phyloP scores from a whole-genome alignment of 1,284 basidiomycete species.

The Heterobasidion parviporum region DNA sequence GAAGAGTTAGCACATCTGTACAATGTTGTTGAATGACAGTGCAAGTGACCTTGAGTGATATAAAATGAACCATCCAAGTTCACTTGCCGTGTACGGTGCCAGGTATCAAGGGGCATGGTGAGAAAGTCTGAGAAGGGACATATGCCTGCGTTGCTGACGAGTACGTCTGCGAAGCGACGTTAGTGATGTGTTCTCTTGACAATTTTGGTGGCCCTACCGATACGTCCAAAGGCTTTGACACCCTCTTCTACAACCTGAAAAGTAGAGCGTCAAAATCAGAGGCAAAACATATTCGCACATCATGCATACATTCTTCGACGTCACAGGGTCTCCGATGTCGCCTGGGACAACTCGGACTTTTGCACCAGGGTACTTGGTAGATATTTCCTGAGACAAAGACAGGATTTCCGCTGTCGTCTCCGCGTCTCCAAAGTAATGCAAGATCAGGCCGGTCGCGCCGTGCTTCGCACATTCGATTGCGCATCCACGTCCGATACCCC shows the following conservation, averaged over 20 bases:
- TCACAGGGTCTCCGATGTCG: conserved; percentile 59
- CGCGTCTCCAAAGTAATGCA: conserved; percentile 65
- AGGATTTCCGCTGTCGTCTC: conserved; percentile 46
- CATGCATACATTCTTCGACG: conserved; percentile 44
- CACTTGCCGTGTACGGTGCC: conserved; percentile 65
- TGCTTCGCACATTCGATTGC: conserved; percentile 57
- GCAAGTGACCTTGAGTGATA: conserved; percentile 50
- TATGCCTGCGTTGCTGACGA: conserved; percentile 72
- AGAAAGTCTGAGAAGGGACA: conserved; percentile 78
- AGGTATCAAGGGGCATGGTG: conserved; percentile 63
- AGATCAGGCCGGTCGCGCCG: conserved; percentile 57
- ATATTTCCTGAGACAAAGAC: conserved; percentile 37
- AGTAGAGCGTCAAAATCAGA: background rate
- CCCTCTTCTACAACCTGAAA: conserved; percentile 52
- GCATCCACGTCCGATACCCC: conserved; percentile 75
- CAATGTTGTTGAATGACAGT: background rate
- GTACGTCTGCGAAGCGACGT: conserved; percentile 29
- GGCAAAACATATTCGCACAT: background rate
- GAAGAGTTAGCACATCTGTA: background rate
- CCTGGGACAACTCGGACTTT: conserved; percentile 44
- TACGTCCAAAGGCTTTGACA: conserved; percentile 51
- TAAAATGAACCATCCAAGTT: conserved; percentile 79
- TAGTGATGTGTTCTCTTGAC: background rate
- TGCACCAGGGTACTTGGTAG: conserved; percentile 22
- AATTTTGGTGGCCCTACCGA: conserved; percentile 36